Conservation (phyloP, 148 eudicot genomes). For the Vaccinium vitisidaea region DNA sequence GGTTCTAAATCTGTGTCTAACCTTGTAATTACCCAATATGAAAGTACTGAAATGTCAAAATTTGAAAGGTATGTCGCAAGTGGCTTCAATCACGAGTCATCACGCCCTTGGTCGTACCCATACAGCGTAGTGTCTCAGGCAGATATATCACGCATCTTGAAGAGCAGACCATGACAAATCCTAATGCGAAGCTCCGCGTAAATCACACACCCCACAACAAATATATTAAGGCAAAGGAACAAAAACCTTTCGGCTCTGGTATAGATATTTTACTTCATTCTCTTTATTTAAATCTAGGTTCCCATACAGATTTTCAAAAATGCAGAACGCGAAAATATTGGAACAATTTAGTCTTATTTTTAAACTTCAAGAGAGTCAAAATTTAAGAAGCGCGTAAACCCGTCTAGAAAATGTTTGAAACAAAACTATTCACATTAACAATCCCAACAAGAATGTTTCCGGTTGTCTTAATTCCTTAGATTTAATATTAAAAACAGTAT, state of each 20-base stretch:
- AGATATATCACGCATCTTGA: background rate
- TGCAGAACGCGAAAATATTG: background rate
- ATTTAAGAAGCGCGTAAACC: background rate
- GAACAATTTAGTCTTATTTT: too few species aligned
- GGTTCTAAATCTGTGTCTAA: background rate
- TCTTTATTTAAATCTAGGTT: background rate
- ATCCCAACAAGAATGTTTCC: background rate
- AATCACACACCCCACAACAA: background rate
- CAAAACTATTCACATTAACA: background rate
- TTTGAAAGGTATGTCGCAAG: background rate
- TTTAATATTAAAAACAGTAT: background rate
- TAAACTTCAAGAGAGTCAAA: background rate
- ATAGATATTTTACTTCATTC: background rate
- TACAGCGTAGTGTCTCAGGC: background rate
- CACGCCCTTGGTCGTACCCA: background rate
- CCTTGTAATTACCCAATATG: background rate
- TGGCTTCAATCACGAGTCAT: background rate
- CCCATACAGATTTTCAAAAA: background rate
- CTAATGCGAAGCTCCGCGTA: background rate
- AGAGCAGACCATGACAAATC: background rate
- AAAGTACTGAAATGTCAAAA: background rate
- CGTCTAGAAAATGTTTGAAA: background rate
- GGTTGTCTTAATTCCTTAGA: background rate
- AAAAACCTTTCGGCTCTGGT: background rate
- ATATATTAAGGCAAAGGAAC: background rate